A percentile compares a stretch with the other conserved stretches of the same genome.
Evolutionary conservation across 1,284 basidiomycete species (phyloP).

Genomic region (Pisolithus thermaeus): DNA sequence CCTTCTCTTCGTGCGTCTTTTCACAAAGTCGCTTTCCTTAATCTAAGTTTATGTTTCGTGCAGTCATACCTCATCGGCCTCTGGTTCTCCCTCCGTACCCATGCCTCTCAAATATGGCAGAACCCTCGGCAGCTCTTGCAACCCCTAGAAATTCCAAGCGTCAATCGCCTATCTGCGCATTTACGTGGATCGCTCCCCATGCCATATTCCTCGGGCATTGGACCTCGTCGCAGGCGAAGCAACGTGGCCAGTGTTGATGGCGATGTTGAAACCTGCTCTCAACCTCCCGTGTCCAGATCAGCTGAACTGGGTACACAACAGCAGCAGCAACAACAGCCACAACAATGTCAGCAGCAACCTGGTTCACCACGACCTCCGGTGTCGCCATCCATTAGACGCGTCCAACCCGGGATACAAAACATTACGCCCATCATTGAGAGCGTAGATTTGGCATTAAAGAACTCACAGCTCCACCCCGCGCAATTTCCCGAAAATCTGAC

Average conservation of each 20-base stretch:
- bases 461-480: constrained; percentile 48
- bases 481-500: constrained; percentile 65
- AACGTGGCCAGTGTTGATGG: constrained; percentile 31
- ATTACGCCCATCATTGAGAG: constrained; percentile 74
- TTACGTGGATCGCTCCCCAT: constrained; percentile 30
- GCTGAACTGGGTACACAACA: constrained; percentile 7
- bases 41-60: constrained; percentile 4
- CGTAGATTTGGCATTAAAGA: constrained; percentile 68
- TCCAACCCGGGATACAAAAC: constrained; percentile 35
- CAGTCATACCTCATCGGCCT: constrained; percentile 96
- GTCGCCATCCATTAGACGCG: constrained; percentile 38
- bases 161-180: constrained; percentile 67
- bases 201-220: constrained; percentile 23
- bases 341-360: constrained; percentile 7
- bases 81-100: constrained; percentile 98
- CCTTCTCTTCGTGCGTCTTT: constrained; percentile 74
- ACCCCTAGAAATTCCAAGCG: constrained; percentile 50
- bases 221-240: constrained; percentile 40
- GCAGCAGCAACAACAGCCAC: constrained; percentile 4
- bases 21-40: not conserved
- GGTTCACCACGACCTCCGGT: constrained; percentile 16
- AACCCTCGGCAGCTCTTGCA: constrained; percentile 87
- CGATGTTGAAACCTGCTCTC: constrained; percentile 32
- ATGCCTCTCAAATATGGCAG: constrained; percentile 99
- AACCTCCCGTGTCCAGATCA: constrained; percentile 32